A percentile compares a stretch with the other conserved stretches of the same genome.
Evolutionary conservation across 345 rosid genomes (phyloP).

Genomic region (Kernera saxatilis): DNA sequence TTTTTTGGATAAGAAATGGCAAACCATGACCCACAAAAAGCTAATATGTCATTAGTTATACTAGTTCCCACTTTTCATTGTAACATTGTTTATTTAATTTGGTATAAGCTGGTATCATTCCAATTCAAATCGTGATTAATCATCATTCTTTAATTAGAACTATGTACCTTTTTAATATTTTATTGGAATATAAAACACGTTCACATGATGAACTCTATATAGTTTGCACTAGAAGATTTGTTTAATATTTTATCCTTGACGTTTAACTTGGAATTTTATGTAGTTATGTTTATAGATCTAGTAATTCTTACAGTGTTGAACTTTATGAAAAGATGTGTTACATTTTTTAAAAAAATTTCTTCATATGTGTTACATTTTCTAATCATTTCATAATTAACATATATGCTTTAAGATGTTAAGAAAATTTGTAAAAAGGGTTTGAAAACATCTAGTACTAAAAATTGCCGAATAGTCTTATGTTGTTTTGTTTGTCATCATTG

Average conservation of each 20-base stretch:
- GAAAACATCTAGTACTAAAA: neutral
- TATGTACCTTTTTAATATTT: neutral
- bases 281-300: neutral
- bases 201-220: slow-evolving; percentile 1
- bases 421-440: neutral
- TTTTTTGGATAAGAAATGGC: no score
- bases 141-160: neutral
- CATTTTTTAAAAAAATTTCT: no score
- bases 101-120: neutral
- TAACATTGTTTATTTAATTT: neutral
- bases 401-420: neutral
- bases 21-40: no score
- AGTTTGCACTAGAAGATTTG: neutral
- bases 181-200: neutral
- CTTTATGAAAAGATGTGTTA: no score
- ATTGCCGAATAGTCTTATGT: neutral
- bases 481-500: neutral
- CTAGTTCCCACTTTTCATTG: neutral
- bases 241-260: neutral
- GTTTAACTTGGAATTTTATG: neutral
- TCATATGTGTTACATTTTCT: no score
- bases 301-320: neutral
- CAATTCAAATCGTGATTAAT: neutral
- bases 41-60: neutral
- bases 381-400: neutral